Conservation (phyloP, 2,329 filamentous ascomycete genomes). For the Colletotrichum phormii region DNA sequence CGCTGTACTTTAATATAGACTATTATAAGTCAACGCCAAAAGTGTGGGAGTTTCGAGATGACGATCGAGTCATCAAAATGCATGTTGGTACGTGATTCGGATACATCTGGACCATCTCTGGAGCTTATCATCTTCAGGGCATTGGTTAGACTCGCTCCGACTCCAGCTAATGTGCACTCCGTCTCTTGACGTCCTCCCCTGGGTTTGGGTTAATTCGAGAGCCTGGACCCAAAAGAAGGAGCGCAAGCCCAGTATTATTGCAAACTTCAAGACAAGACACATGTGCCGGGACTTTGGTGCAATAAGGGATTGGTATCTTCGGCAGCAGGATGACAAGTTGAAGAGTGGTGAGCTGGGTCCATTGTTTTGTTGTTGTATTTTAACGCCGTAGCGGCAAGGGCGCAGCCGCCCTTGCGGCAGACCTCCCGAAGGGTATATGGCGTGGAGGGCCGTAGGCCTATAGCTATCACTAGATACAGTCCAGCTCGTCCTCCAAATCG, state of each 20-base stretch:
- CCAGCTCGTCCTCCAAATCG: too few relatives aligned
- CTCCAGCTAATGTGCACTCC: neutral
- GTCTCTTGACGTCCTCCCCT: neutral
- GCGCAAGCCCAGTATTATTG: neutral
- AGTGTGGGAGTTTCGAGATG: neutral
- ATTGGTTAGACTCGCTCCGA: neutral
- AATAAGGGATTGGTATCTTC: neutral
- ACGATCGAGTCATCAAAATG: neutral
- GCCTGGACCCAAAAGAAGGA: neutral
- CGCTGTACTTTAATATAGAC: neutral
- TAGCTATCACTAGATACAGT: too few relatives aligned
- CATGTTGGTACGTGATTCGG: neutral
- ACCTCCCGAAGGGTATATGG: too few relatives aligned
- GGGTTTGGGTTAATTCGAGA: neutral
- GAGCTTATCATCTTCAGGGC: neutral
- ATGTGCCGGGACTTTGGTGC: neutral
- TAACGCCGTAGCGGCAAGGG: too few relatives aligned
- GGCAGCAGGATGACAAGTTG: neutral
- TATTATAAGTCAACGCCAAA: neutral
- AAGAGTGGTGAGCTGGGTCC: neutral
- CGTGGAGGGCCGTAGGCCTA: too few relatives aligned
- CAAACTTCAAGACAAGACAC: neutral
- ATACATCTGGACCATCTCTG: neutral
- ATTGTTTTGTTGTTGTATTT: too few relatives aligned
- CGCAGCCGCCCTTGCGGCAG: too few relatives aligned